Evolutionary conservation across 1,284 basidiomycete genomes (phyloP), one percentile per base, ranked within the genome.

Genomic region (Cerioporus squamosus): DNA sequence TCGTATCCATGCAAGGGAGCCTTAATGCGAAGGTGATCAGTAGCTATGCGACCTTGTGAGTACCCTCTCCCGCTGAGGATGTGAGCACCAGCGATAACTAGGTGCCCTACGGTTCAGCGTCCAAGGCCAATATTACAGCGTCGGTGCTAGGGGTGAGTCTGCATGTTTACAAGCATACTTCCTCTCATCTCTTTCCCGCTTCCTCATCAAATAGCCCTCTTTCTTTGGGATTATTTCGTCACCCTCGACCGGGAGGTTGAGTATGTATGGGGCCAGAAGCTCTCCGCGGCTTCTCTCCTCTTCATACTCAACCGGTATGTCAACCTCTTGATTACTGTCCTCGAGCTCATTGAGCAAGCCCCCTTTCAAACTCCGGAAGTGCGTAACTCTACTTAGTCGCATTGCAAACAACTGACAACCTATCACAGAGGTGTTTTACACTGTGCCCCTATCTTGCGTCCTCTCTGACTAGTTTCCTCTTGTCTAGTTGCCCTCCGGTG

Each of bases 221-320:
- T 59, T 24, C 33, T 57, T 3, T 64, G 57, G 49, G 60, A 64
- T 51, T 64, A 55, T 33, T 29, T 61, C 3, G 33, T 55, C 24
- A 64, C 62, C 2, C 20, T 64, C n/a, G 60, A 59, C 24, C 22
- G 51, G 3, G 62, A 64, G 54, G 40, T 64, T 23, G 33, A 59
- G 14, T 57, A 47, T 26, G 44, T 64, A 1, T 64, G 62, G 62
- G 40, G 49, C 4, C 43, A 42, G 22, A 47, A 43, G 24, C 29
- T 64, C 23, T 57, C 60, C 7, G 59, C 40, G 8, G 53, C 55
- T 17, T 49, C 59, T 14, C 22, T 17, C n/a, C 51, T 64, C 40
- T 64, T 59, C 50, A 29, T 56, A 7, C 23, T 59, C 51, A 64
- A 64, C 29, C 59, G 62, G n/a, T 64, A 64, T 29, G 31, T 50